Conservation (phyloP, 805 yeast genomes). For the Ogataea paraovalis region DNA sequence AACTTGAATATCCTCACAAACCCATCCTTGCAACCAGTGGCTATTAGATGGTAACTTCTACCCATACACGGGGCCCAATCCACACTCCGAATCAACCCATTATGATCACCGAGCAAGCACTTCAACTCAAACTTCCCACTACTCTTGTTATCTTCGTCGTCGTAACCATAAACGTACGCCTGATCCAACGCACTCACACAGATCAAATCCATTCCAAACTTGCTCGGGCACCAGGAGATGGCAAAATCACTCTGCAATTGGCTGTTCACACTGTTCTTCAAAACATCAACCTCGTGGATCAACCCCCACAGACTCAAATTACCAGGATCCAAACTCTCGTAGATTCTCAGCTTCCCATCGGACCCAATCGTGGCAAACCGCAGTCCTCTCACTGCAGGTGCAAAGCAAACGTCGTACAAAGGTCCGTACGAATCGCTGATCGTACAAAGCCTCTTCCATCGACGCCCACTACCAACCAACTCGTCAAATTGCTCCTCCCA, state of each 20-base stretch:
- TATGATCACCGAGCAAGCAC: slow-evolving; percentile 75
- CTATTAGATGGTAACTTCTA: slow-evolving; percentile 77
- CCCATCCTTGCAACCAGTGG: slow-evolving; percentile 97
- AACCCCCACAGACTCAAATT: slow-evolving; percentile 80
- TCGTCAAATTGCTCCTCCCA: slow-evolving; percentile 91
- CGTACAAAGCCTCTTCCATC: slow-evolving; percentile 77
- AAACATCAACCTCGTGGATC: slow-evolving; percentile 63
- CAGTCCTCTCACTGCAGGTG: slow-evolving; percentile 79
- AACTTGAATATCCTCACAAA: slow-evolving; percentile 80
- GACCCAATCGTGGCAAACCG: slow-evolving; percentile 83
- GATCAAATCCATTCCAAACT: slow-evolving; percentile 74
- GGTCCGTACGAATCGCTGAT: slow-evolving; percentile 88
- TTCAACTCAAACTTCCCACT: slow-evolving; percentile 51
- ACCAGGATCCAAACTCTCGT: slow-evolving; percentile 88
- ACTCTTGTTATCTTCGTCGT: slow-evolving; percentile 36
- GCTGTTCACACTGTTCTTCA: slow-evolving; percentile 69
- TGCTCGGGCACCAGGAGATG: slow-evolving; percentile 86
- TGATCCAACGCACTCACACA: slow-evolving; percentile 84
- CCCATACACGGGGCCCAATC: slow-evolving; percentile 99
- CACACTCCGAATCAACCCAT: slow-evolving; percentile 80
- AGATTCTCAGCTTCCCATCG: slow-evolving; percentile 80
- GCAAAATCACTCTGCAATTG: slow-evolving; percentile 83
- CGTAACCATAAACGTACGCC: slow-evolving; percentile 65
- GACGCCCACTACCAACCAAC: slow-evolving; percentile 67
- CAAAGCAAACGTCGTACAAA: slow-evolving; percentile 82